These are phyloP conservation scores for Ophiostoma sp. DNA, from an alignment of 2,329 filamentous ascomycete species.

Conservation along the genomic window DNA sequence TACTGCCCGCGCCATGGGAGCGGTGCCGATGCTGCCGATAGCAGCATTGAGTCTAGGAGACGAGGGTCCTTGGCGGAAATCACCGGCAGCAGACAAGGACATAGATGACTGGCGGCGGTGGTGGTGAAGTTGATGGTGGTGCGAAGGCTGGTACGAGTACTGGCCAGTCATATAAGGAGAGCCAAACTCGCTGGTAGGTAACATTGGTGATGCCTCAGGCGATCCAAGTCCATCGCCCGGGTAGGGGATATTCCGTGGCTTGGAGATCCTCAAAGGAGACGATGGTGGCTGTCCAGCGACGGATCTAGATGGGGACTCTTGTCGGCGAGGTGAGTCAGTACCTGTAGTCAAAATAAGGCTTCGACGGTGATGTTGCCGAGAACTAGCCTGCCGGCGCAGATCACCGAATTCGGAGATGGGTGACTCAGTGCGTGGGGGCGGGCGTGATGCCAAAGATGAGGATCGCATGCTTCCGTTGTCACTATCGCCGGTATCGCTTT, in stretches of 20 bases:
- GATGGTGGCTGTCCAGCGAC: conserved; percentile 58
- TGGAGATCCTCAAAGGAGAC: conserved; percentile 79
- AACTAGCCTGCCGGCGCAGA: conserved; percentile 69
- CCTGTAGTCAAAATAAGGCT: conserved; percentile 73
- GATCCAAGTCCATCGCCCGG: conserved; percentile 66
- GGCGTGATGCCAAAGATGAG: conserved; percentile 64
- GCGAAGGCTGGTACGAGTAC: conserved; percentile 59
- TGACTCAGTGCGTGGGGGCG: conserved; percentile 72
- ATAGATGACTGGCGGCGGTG: conserved; percentile 90
- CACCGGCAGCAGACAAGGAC: conserved; percentile 45
- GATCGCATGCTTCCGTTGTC: conserved; percentile 78
- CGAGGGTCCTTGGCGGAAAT: conserved; percentile 59
- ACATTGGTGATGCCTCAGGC: conserved; percentile 82
- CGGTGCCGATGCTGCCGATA: conserved; percentile 54
- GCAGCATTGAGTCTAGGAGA: conserved; percentile 78
- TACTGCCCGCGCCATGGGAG: conserved; percentile 79
- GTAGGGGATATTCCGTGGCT: conserved; percentile 61
- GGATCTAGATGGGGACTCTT: conserved; percentile 79
- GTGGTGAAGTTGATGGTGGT: conserved; percentile 46
- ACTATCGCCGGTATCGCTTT: conserved; percentile 79
- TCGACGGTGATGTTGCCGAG: conserved; percentile 75
- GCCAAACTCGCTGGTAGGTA: conserved; percentile 74
- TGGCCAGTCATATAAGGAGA: conserved; percentile 56
- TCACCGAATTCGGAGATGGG: conserved; percentile 80
- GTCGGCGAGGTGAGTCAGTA: conserved; percentile 63